phyloP scores from a whole-genome alignment of 1,284 basidiomycete species.

The Papiliotrema laurentii region DNA sequence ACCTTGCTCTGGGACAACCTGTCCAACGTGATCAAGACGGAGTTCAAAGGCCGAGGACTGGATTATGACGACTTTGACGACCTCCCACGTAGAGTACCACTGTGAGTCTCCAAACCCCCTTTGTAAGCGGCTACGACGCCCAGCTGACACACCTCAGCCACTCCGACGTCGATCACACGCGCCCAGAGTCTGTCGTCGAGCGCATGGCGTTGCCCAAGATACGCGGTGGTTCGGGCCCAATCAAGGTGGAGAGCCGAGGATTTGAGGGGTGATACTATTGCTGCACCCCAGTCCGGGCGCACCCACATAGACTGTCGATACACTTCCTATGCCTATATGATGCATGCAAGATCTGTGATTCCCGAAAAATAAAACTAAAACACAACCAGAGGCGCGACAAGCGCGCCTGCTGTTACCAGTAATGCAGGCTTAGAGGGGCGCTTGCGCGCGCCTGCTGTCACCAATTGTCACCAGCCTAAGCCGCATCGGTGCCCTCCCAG shows the following conservation, averaged over 20 bases:
- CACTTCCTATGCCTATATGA: too few species aligned
- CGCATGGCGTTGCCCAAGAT: slow-evolving; percentile 9
- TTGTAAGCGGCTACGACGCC: too few species aligned
- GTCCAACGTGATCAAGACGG: slow-evolving; percentile 56
- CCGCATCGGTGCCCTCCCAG: slow-evolving; percentile 59
- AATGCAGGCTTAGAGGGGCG: too few species aligned
- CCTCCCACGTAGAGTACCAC: slow-evolving; percentile 20
- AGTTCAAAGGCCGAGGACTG: slow-evolving; percentile 47
- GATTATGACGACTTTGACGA: slow-evolving; percentile 31
- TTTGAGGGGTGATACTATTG: neutral
- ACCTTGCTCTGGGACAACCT: slow-evolving; percentile 63
- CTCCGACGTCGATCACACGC: slow-evolving; percentile 6
- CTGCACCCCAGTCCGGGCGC: neutral
- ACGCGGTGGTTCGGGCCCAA: neutral
- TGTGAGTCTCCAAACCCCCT: slow-evolving; percentile 11
- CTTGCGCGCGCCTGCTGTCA: too few species aligned
- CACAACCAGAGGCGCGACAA: neutral
- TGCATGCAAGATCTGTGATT: neutral
- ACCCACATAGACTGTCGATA: too few species aligned
- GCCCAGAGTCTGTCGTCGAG: slow-evolving; percentile 12
- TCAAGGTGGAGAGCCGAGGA: slow-evolving; percentile 1
- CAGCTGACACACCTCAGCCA: neutral
- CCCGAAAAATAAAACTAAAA: neutral
- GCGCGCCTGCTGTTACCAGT: too few species aligned
- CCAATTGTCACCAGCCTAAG: slow-evolving; percentile 3